These are phyloP conservation scores for Salix koriyanagi DNA, from an alignment of 345 rosid genomes.

Conservation along the genomic window DNA sequence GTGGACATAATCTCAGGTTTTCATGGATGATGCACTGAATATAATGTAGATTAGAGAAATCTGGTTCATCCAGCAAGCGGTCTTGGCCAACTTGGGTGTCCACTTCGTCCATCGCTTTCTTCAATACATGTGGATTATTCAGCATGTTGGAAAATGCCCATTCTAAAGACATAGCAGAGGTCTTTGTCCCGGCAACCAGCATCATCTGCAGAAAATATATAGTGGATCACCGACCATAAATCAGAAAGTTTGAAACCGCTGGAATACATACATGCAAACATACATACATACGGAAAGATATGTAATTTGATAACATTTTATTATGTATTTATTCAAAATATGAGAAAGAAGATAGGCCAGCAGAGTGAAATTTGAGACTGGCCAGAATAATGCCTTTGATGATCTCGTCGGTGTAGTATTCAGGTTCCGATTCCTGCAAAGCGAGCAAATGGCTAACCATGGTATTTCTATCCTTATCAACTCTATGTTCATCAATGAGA, in stretches of 20 bases:
- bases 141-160: conserved; percentile 17
- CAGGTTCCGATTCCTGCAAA: conserved; percentile 40
- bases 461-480: conserved; percentile 5
- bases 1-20: conserved; percentile 8
- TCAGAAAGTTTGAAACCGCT: neutral
- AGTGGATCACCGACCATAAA: neutral
- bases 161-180: conserved; percentile 6
- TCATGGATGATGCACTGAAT: conserved; percentile 13
- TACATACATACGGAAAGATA: no score
- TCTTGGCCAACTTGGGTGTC: conserved; percentile 8
- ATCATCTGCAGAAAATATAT: conserved; percentile 6
- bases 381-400: conserved; percentile 41
- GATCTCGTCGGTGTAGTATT: conserved; percentile 37
- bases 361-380: neutral
- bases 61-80: conserved; percentile 8
- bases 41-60: conserved; percentile 6
- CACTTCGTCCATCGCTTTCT: conserved; percentile 7
- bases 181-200: conserved; percentile 14
- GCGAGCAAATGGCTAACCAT: conserved; percentile 47
- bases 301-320: no score
- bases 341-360: neutral
- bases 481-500: conserved; percentile 44
- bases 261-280: no score
- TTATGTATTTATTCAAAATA: neutral
- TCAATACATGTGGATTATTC: conserved; percentile 6